Percentiles rank a stretch among this genome's conserved stretches.
phyloP scores from a whole-genome alignment of 1,139 yeast species.

The Saccharomyces pastorianus region DNA sequence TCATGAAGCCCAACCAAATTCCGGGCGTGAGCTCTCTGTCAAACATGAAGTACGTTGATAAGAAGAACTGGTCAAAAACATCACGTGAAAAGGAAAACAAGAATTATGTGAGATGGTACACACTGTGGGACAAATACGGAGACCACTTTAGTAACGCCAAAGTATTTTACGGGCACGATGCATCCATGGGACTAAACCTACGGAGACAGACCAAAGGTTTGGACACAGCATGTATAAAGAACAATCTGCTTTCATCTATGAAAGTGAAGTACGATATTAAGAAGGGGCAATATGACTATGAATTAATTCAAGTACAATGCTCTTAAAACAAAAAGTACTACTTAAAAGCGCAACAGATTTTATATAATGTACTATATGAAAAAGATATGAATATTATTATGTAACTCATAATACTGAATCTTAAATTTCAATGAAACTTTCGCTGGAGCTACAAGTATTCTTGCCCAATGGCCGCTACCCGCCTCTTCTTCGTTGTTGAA shows the following conservation, averaged over 20 bases:
- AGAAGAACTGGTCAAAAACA: constrained; percentile 17
- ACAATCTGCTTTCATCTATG: constrained; percentile 60
- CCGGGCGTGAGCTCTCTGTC: constrained; percentile 18
- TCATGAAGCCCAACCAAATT: constrained; percentile 4
- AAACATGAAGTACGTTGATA: constrained; percentile 28
- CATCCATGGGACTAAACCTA: constrained; percentile 63
- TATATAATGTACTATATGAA: neutral
- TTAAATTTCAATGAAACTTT: neutral
- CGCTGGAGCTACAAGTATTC: neutral
- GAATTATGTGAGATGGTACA: constrained; percentile 23
- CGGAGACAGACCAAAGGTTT: constrained; percentile 66
- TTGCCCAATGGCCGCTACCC: neutral
- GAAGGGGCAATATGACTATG: constrained; percentile 7
- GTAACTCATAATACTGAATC: neutral
- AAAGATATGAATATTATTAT: neutral
- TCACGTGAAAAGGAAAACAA: constrained; percentile 15
- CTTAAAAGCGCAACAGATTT: constrained; percentile 1
- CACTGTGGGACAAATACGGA: constrained; percentile 21
- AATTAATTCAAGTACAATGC: constrained; percentile 14
- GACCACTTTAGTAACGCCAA: constrained; percentile 41
- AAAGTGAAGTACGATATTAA: constrained; percentile 10
- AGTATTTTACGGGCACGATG: constrained; percentile 90
- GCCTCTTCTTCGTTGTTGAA: neutral
- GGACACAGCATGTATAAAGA: constrained; percentile 76
- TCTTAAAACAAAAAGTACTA: neutral